Conservation (phyloP, 495 filamentous ascomycete genomes). For the Hyaloscypha variabilis region DNA sequence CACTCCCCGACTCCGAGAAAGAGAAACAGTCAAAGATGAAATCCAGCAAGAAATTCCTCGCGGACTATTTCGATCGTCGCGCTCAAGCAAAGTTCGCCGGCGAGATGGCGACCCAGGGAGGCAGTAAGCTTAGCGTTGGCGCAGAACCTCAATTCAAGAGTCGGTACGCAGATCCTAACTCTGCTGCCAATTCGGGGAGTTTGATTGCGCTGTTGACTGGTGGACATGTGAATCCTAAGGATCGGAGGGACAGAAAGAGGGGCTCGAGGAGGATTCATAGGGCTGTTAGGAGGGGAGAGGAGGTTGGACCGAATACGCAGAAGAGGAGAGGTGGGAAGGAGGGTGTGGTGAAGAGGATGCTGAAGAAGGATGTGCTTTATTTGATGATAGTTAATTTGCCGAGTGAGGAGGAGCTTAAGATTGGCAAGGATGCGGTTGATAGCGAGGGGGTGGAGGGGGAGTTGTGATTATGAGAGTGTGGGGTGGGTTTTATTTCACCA, state of each 20-base stretch:
- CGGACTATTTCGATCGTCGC: constrained; percentile 54
- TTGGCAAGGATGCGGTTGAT: constrained; percentile 10
- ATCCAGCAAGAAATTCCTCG: constrained; percentile 47
- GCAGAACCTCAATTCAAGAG: constrained; percentile 37
- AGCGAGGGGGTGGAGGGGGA: background rate
- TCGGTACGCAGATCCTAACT: constrained; percentile 56
- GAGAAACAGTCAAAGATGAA: constrained; percentile 39
- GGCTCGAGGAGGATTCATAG: constrained; percentile 9
- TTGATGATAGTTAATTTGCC: constrained; percentile 56
- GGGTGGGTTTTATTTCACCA: no score
- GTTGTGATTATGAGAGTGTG: background rate
- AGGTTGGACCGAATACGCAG: constrained; percentile 15
- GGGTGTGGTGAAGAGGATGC: constrained; percentile 27
- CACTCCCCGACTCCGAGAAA: constrained; percentile 34
- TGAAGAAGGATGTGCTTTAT: constrained; percentile 48
- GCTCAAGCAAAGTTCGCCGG: constrained; percentile 52
- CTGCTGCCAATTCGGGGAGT: constrained; percentile 47
- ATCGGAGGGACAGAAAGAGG: constrained; percentile 16
- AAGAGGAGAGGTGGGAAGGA: constrained; percentile 1
- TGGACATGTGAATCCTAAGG: constrained; percentile 37
- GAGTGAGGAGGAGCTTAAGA: constrained; percentile 44
- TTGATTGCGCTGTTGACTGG: constrained; percentile 46
- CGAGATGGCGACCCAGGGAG: constrained; percentile 27
- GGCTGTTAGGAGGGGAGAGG: constrained; percentile 7
- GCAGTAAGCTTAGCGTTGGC: constrained; percentile 21